These are phyloP conservation scores for Solanum etuberosum DNA, from an alignment of 257 asterid species.

Conservation along the genomic window DNA sequence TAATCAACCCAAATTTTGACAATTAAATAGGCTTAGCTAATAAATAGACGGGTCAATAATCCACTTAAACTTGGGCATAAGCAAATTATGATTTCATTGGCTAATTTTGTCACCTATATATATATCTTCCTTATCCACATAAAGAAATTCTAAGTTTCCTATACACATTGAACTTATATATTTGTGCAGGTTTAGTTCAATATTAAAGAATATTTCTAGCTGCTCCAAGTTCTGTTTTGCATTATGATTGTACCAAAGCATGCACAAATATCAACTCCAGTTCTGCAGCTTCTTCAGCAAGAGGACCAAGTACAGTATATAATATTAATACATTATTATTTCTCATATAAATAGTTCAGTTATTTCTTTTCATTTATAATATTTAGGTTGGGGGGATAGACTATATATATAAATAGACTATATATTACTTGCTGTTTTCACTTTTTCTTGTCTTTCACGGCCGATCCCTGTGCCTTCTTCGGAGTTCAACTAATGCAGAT, in stretches of 20 bases:
- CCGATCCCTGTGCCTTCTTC: neutral
- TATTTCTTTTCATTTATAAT: neutral
- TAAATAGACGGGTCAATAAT: neutral
- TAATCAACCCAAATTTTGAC: neutral
- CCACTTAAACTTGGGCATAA: neutral
- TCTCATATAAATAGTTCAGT: neutral
- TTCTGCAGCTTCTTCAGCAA: conserved; percentile 11
- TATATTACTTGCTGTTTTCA: neutral
- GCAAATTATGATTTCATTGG: neutral
- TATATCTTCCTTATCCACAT: neutral
- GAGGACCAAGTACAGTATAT: conserved; percentile 12
- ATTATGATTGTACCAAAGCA: neutral
- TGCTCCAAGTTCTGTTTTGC: neutral
- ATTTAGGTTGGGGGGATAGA: neutral
- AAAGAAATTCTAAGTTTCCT: neutral
- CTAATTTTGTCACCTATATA: neutral
- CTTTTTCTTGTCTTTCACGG: neutral
- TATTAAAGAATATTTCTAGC: neutral
- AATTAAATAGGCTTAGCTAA: too few species aligned
- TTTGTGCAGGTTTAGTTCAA: neutral
- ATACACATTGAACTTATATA: neutral
- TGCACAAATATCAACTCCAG: neutral
- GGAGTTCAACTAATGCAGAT: neutral
- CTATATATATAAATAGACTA: neutral
- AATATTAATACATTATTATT: neutral